Conservation (phyloP, 805 yeast species). For the Metschnikowia corniflorae region DNA sequence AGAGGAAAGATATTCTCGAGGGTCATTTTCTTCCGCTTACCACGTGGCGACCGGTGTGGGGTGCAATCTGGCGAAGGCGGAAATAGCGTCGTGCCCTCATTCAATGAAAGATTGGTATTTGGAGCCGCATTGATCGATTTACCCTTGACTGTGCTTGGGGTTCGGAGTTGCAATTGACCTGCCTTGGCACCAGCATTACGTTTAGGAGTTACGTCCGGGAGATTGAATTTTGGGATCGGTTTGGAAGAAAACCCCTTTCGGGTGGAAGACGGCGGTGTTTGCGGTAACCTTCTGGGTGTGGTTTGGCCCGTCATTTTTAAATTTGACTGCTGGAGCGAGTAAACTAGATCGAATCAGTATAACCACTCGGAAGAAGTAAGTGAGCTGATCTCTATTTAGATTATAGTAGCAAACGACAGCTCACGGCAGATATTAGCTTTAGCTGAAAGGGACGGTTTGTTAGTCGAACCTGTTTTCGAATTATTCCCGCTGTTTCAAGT, state of each 20-base stretch:
- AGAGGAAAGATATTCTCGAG: conserved; percentile 12
- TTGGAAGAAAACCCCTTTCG: conserved; percentile 3
- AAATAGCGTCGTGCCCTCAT: conserved; percentile 7
- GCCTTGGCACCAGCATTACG: not conserved
- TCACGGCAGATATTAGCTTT: too few relatives aligned
- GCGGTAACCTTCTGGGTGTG: conserved; percentile 8
- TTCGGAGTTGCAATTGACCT: conserved; percentile 9
- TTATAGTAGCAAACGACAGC: too few relatives aligned
- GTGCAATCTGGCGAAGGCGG: conserved; percentile 33
- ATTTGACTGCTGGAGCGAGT: too few relatives aligned
- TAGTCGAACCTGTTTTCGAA: too few relatives aligned
- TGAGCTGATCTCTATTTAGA: too few relatives aligned
- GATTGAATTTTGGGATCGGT: conserved; percentile 9
- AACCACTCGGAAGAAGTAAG: too few relatives aligned
- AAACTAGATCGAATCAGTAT: too few relatives aligned
- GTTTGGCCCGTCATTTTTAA: too few relatives aligned
- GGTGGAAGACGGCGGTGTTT: conserved; percentile 11
- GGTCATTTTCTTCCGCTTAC: conserved; percentile 17
- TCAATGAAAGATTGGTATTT: not conserved
- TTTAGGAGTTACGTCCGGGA: conserved; percentile 9
- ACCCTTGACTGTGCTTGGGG: conserved; percentile 11
- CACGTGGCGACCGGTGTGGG: conserved; percentile 29
- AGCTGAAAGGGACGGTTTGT: too few relatives aligned
- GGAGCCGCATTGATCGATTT: conserved; percentile 4
- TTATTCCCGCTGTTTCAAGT: too few relatives aligned